Conservation (phyloP, 2,329 filamentous ascomycete genomes). For the Stemphylium beticola region DNA sequence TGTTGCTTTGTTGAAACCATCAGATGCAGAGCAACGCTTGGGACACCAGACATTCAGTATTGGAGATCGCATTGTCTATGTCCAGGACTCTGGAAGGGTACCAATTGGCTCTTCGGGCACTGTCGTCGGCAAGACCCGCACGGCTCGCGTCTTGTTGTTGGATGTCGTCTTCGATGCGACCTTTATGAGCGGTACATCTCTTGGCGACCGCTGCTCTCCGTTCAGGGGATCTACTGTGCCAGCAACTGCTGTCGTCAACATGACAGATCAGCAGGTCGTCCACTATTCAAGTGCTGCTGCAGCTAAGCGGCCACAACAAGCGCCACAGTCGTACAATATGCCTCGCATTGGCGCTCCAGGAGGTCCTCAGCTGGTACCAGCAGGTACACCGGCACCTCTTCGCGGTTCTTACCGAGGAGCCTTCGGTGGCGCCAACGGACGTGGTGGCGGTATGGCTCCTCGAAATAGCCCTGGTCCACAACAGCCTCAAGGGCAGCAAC, state of each 20-base stretch:
- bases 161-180: constrained; percentile 93
- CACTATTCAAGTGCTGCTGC: constrained; percentile 65
- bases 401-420: constrained; percentile 65
- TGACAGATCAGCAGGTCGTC: constrained; percentile 81
- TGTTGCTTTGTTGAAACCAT: constrained; percentile 86
- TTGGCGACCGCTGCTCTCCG: constrained; percentile 86
- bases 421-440: constrained; percentile 55
- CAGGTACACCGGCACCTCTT: constrained; percentile 63
- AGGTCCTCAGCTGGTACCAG: constrained; percentile 66
- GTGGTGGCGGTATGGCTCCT: constrained; percentile 48
- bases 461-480: constrained; percentile 37
- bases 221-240: constrained; percentile 95
- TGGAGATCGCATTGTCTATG: constrained; percentile 92
- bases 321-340: constrained; percentile 60
- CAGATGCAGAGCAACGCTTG: constrained; percentile 91
- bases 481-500: constrained; percentile 37
- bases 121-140: constrained; percentile 92
- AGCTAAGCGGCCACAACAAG: constrained; percentile 59
- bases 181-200: constrained; percentile 96
- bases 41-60: constrained; percentile 82
- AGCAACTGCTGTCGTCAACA: constrained; percentile 85
- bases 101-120: constrained; percentile 91
- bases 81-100: constrained; percentile 90
- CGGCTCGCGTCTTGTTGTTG: constrained; percentile 78
- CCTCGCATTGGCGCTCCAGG: constrained; percentile 62